A percentile compares a stretch with the other conserved stretches of the same genome.
phyloP scores from a whole-genome alignment of 371 early-diverging fungal genomes.

The Zychaea mexicana region DNA sequence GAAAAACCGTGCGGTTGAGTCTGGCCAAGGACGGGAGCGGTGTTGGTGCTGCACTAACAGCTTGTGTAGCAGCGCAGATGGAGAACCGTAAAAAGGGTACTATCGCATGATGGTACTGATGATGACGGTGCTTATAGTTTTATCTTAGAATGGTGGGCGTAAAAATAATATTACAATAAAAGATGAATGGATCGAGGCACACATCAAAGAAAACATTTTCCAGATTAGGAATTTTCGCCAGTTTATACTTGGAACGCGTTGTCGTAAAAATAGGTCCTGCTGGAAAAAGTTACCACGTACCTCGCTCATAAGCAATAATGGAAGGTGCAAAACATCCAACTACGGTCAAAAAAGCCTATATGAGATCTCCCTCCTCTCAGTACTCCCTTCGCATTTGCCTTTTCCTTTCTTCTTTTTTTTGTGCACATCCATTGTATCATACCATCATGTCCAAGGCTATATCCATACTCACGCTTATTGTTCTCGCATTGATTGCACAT shows the following conservation, averaged over 20 bases:
- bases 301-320: conserved; percentile 18
- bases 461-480: not conserved
- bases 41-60: conserved; percentile 54
- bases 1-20: conserved; percentile 61
- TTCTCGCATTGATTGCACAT: not conserved
- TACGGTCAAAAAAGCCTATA: not conserved
- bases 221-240: conserved; percentile 8
- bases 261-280: not conserved
- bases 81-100: conserved; percentile 12
- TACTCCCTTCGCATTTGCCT: no score
- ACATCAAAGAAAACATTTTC: conserved; percentile 8
- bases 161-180: not conserved
- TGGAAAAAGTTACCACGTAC: not conserved
- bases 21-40: conserved; percentile 61
- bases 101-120: not conserved
- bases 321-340: conserved; percentile 11
- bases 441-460: not conserved
- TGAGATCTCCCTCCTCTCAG: not conserved
- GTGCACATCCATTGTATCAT: not conserved
- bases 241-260: not conserved
- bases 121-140: not conserved
- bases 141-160: not conserved
- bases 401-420: not conserved
- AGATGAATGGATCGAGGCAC: not conserved
- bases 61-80: conserved; percentile 51